Evolutionary conservation across 2,329 filamentous ascomycete genomes (phyloP).

Genomic region (Zasmidium angulare): DNA sequence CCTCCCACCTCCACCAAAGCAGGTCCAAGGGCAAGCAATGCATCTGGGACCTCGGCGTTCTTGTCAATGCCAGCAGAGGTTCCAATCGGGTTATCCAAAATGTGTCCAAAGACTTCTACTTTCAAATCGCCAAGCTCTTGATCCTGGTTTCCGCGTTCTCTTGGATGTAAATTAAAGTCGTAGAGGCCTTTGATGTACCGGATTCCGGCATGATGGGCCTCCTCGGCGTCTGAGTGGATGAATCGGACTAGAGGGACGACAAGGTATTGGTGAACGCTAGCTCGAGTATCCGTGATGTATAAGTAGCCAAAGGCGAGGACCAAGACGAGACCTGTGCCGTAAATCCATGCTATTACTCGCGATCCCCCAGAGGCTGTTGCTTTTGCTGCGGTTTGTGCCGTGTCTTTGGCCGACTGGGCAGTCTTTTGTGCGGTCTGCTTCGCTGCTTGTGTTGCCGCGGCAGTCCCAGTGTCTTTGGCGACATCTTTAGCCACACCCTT

Average conservation of each 20-base stretch:
- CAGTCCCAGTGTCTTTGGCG: too few relatives aligned
- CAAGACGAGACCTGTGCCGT: conserved; percentile 56
- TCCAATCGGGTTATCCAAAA: conserved; percentile 80
- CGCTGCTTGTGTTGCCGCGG: background rate
- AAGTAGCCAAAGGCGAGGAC: conserved; percentile 48
- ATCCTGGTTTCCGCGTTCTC: conserved; percentile 70
- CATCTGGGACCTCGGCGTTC: conserved; percentile 82
- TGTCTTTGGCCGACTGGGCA: conserved; percentile 6
- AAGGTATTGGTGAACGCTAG: conserved; percentile 53
- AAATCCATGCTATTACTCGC: conserved; percentile 51
- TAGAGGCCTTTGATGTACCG: conserved; percentile 70
- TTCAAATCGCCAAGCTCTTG: conserved; percentile 51
- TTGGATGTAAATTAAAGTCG: conserved; percentile 71
- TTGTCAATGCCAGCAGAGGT: conserved; percentile 97
- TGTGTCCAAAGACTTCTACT: conserved; percentile 72
- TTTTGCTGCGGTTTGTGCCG: conserved; percentile 21
- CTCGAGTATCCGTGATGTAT: conserved; percentile 56
- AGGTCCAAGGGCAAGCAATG: conserved; percentile 80
- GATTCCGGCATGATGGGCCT: conserved; percentile 83
- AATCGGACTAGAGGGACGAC: conserved; percentile 63
- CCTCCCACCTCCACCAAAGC: conserved; percentile 90
- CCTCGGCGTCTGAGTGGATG: conserved; percentile 75
- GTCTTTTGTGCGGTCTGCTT: conserved; percentile 1
- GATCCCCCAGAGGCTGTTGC: conserved; percentile 39
- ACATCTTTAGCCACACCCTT: background rate